Conservation (phyloP, 768 basidiomycete genomes). For the Ramaria rubella region DNA sequence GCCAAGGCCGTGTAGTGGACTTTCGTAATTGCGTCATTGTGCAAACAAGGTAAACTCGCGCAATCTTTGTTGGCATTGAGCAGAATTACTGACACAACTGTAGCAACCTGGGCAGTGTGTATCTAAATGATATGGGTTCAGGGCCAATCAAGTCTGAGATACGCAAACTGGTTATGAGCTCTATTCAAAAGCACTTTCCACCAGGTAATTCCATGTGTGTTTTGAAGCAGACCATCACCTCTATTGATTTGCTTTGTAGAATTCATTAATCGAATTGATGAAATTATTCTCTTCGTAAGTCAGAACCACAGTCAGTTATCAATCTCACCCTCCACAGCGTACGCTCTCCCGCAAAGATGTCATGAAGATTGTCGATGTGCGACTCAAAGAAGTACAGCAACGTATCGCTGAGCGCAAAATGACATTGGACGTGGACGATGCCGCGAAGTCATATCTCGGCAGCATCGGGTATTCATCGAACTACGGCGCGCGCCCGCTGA, state of each 20-base stretch:
- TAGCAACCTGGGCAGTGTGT: slow-evolving; percentile 75
- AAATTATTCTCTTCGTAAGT: slow-evolving; percentile 71
- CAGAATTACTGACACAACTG: neutral
- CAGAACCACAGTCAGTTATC: slow-evolving; percentile 10
- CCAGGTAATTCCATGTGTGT: slow-evolving; percentile 30
- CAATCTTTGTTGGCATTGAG: neutral
- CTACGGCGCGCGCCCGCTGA: slow-evolving; percentile 91
- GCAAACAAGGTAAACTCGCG: slow-evolving; percentile 54
- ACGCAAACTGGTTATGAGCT: slow-evolving; percentile 61
- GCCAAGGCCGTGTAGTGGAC: slow-evolving; percentile 83
- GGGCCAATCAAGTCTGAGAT: slow-evolving; percentile 60
- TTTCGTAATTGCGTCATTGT: slow-evolving; percentile 91
- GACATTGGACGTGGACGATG: slow-evolving; percentile 65
- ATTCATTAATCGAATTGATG: slow-evolving; percentile 86
- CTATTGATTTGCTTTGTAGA: slow-evolving; percentile 33
- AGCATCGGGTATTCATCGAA: slow-evolving; percentile 71
- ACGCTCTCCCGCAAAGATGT: slow-evolving; percentile 72
- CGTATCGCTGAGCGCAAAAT: slow-evolving; percentile 79
- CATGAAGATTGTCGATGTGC: slow-evolving; percentile 81
- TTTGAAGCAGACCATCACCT: neutral
- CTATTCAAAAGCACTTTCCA: slow-evolving; percentile 81
- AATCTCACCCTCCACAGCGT: slow-evolving; percentile 42
- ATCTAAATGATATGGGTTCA: slow-evolving; percentile 66
- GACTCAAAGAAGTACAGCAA: slow-evolving; percentile 78
- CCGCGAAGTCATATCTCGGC: slow-evolving; percentile 67